A percentile compares a stretch with the other conserved stretches of the same genome.
Evolutionary conservation across 495 filamentous ascomycete species (phyloP).

Genomic region (Hypoxylon subgilvum): DNA sequence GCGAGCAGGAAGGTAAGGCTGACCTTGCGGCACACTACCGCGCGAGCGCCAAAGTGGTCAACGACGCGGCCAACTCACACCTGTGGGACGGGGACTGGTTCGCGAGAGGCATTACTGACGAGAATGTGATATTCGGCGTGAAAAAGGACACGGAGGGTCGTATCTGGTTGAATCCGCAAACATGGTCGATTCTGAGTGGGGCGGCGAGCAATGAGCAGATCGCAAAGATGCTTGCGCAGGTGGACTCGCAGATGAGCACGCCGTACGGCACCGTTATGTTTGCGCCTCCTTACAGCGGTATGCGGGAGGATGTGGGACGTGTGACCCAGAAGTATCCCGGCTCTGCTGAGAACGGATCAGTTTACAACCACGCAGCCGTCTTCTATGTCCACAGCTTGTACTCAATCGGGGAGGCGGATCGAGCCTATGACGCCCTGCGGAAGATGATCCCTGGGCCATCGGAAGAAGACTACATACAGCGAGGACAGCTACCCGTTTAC

Average conservation of each 20-base stretch:
- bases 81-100: constrained; percentile 65
- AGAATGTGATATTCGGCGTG: constrained; percentile 57
- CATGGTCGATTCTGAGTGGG: constrained; percentile 60
- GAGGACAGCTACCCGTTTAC: constrained; percentile 62
- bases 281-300: constrained; percentile 56
- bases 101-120: constrained; percentile 63
- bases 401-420: constrained; percentile 54
- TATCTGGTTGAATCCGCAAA: constrained; percentile 64
- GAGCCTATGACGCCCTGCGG: constrained; percentile 56
- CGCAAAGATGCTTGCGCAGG: constrained; percentile 51
- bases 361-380: constrained; percentile 62
- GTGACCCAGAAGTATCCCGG: constrained; percentile 64
- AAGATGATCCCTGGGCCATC: constrained; percentile 60
- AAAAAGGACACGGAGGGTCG: constrained; percentile 58
- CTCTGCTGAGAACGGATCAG: constrained; percentile 61
- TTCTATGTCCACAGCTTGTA: constrained; percentile 62
- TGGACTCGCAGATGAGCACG: constrained; percentile 58
- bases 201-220: constrained; percentile 54
- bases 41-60: constrained; percentile 53
- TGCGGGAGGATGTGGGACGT: constrained; percentile 65
- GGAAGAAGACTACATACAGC: constrained; percentile 58
- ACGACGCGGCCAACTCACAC: constrained; percentile 56
- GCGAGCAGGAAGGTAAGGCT: constrained; percentile 51
- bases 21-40: constrained; percentile 52
- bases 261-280: constrained; percentile 63